Conservation (phyloP, 2,329 filamentous ascomycete species). For the Colletotrichum sp. region DNA sequence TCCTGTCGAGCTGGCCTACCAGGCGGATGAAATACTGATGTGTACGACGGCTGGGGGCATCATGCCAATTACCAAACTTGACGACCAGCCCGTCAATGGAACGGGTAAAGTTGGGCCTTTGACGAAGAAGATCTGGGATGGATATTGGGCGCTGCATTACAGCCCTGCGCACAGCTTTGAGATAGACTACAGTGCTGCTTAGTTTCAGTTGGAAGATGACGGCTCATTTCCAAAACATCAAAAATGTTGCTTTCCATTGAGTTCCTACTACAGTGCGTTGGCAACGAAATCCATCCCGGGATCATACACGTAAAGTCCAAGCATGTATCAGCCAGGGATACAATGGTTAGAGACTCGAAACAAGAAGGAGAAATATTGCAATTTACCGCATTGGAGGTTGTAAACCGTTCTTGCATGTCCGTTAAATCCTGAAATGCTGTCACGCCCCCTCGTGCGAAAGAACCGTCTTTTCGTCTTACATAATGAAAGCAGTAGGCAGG, state of each 20-base stretch:
- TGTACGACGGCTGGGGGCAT: slow-evolving; percentile 59
- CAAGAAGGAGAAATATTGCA: neutral
- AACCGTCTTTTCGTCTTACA: neutral
- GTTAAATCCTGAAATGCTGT: no score
- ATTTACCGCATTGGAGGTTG: neutral
- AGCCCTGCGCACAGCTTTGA: slow-evolving; percentile 39
- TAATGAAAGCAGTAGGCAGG: neutral
- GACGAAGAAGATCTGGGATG: slow-evolving; percentile 54
- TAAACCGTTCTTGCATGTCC: neutral
- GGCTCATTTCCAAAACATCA: neutral
- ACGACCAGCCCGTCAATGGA: slow-evolving; percentile 42
- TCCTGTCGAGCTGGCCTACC: slow-evolving; percentile 44
- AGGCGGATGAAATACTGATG: slow-evolving; percentile 56
- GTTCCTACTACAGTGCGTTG: neutral
- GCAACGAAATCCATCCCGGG: neutral
- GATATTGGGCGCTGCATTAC: slow-evolving; percentile 54
- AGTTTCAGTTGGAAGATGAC: neutral
- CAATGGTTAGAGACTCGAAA: neutral
- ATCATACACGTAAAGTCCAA: neutral
- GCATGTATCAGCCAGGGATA: neutral
- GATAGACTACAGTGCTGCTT: slow-evolving; percentile 29
- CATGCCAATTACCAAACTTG: slow-evolving; percentile 55
- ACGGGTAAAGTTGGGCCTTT: slow-evolving; percentile 49
- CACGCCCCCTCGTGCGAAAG: neutral
- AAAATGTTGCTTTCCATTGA: neutral